phyloP scores from a whole-genome alignment of 768 basidiomycete genomes.

The Macrolepiota albuminosa region DNA sequence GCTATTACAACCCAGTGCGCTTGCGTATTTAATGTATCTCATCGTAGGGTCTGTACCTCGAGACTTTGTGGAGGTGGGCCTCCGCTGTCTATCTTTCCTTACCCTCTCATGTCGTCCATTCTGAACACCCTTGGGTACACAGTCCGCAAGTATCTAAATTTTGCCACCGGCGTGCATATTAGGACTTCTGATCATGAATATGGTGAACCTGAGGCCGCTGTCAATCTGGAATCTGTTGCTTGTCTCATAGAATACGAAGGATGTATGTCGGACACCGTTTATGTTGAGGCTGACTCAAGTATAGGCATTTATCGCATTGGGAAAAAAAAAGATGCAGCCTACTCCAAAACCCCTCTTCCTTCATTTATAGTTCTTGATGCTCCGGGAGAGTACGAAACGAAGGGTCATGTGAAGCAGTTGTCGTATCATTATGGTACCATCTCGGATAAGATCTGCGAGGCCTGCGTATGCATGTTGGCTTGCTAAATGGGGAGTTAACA shows the following conservation, averaged over 20 bases:
- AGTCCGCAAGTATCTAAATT: constrained; percentile 69
- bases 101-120: constrained; percentile 60
- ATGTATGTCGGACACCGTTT: constrained; percentile 6
- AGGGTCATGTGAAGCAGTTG: constrained; percentile 20
- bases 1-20: not conserved
- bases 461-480: constrained; percentile 84
- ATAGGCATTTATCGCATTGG: not conserved
- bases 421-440: constrained; percentile 80
- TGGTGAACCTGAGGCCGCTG: constrained; percentile 55
- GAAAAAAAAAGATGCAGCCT: not conserved
- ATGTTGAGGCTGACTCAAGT: not conserved
- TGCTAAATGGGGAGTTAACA: constrained; percentile 77
- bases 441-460: constrained; percentile 89
- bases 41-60: constrained; percentile 71
- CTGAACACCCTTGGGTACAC: constrained; percentile 72
- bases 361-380: constrained; percentile 11
- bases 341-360: not conserved
- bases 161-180: constrained; percentile 72
- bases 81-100: constrained; percentile 81
- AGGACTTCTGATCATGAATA: constrained; percentile 27
- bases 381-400: constrained; percentile 16
- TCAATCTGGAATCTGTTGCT: constrained; percentile 68
- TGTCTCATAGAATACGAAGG: constrained; percentile 36
- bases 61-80: constrained; percentile 87
- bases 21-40: constrained; percentile 2